These are phyloP conservation scores for Coelastrella sp. DNA, from an alignment of 139 green algal genomes.

Conservation along the genomic window DNA sequence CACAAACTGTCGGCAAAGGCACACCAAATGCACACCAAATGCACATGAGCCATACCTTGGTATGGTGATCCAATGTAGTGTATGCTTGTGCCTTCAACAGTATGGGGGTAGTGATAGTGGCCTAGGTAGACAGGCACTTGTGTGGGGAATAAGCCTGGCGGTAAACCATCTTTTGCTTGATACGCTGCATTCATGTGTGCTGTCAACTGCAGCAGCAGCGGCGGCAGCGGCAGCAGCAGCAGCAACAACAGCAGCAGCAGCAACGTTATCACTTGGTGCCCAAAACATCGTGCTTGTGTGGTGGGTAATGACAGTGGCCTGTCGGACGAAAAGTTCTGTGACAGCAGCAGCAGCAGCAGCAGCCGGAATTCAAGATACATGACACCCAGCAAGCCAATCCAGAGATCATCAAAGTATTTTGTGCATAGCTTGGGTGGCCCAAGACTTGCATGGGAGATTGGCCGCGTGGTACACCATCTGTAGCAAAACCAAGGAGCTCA, in stretches of 20 bases:
- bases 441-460: no score
- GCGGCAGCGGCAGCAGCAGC: neutral
- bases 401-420: no score
- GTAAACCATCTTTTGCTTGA: constrained; percentile 84
- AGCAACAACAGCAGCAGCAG: neutral
- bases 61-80: constrained; percentile 95
- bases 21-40: neutral
- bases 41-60: constrained; percentile 69
- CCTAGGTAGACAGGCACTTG: constrained; percentile 84
- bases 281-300: constrained; percentile 95
- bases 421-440: no score
- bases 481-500: no score
- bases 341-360: no score
- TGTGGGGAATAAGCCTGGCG: constrained; percentile 77
- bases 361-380: no score
- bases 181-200: constrained; percentile 86
- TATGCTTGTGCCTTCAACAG: constrained; percentile 70
- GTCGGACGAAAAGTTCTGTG: no score
- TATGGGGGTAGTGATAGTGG: constrained; percentile 97
- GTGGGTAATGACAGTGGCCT: no score
- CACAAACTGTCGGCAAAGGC: neutral
- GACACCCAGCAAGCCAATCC: no score
- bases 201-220: constrained; percentile 62
- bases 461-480: no score
- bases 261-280: constrained; percentile 64